Conservation (phyloP, 148 eudicot genomes). For the Fallopia convolvulus region DNA sequence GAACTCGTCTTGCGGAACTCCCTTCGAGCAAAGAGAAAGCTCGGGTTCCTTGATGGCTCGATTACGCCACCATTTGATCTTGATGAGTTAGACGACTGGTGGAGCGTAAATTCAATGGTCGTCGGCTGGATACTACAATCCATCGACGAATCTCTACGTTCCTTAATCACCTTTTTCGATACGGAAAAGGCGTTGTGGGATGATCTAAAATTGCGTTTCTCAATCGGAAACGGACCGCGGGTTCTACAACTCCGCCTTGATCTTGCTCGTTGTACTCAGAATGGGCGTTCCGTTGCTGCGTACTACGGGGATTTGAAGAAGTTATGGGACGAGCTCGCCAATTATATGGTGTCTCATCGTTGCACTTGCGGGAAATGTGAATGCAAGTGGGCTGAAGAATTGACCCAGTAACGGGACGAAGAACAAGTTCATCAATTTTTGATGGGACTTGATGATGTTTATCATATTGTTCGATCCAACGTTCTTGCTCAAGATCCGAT, state of each 20-base stretch:
- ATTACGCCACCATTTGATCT: not conserved
- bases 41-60: not conserved
- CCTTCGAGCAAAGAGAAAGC: not conserved
- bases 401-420: not conserved
- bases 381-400: not conserved
- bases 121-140: not conserved
- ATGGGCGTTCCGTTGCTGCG: not conserved
- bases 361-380: not conserved
- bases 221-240: not conserved
- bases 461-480: constrained; percentile 6
- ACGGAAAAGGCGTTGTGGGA: not conserved
- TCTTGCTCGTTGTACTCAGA: not conserved
- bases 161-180: not conserved
- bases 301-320: not conserved
- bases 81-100: no score
- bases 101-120: constrained; percentile 7
- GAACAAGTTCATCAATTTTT: constrained; percentile 11
- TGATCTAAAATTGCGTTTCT: not conserved
- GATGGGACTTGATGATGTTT: constrained; percentile 16
- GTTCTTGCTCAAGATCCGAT: constrained; percentile 3
- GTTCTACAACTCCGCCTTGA: not conserved
- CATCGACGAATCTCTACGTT: not conserved
- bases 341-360: not conserved
- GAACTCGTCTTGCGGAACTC: not conserved
- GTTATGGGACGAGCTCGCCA: not conserved